These are phyloP conservation scores for Phytophthora uliginosa DNA, from an alignment of 352 stramenopile species.

Conservation along the genomic window DNA sequence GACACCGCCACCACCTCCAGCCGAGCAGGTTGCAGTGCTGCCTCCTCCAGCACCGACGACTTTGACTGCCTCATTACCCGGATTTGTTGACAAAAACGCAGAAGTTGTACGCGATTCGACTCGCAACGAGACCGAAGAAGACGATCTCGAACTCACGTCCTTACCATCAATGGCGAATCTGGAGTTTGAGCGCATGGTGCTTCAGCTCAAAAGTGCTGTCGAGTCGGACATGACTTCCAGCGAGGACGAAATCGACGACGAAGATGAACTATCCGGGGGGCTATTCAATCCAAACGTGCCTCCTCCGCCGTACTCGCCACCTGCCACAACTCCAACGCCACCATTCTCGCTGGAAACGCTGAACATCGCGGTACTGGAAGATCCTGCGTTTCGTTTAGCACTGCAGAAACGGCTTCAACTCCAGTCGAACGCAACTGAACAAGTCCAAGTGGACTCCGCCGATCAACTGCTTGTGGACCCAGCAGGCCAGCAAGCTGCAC, in stretches of 20 bases:
- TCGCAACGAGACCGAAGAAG: conserved; percentile 22
- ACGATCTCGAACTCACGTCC: conserved; percentile 23
- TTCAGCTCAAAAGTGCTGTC: conserved; percentile 77
- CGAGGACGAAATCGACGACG: conserved; percentile 47
- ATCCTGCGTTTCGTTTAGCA: conserved; percentile 48
- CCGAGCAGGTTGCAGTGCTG: conserved; percentile 4
- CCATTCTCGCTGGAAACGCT: conserved; percentile 19
- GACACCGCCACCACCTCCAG: conserved; percentile 1
- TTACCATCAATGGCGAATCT: conserved; percentile 48
- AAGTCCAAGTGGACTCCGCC: not conserved
- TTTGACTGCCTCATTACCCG: conserved; percentile 12
- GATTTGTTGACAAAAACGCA: conserved; percentile 20
- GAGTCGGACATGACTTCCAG: conserved; percentile 37
- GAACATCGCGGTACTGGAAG: conserved; percentile 43
- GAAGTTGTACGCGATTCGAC: not conserved
- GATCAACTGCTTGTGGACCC: conserved; percentile 10
- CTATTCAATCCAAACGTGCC: conserved; percentile 11
- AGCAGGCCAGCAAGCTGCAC: conserved; percentile 23
- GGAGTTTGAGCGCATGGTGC: conserved; percentile 82
- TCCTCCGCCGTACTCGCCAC: conserved; percentile 45
- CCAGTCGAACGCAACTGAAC: conserved; percentile 13
- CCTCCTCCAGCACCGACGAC: conserved; percentile 36
- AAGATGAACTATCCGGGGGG: conserved; percentile 40
- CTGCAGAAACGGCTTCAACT: conserved; percentile 38
- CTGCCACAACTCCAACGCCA: not conserved